Percentiles rank a stretch among this genome's conserved stretches.
Evolutionary conservation across 176 grass and related monocot species (phyloP).

Genomic region (Pontederia crassipes): DNA sequence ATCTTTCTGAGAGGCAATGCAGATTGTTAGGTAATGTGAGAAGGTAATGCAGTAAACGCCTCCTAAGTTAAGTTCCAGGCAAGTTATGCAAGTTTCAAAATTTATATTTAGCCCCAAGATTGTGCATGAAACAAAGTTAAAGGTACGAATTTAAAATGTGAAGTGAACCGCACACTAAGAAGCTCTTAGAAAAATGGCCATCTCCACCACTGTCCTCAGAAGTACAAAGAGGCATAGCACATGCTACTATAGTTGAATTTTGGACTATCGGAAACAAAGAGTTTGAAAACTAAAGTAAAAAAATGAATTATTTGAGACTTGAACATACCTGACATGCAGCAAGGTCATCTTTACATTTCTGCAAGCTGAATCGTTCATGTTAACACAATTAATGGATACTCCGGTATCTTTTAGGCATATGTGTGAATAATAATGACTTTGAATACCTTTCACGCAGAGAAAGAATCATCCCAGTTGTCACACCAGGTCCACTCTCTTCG

Average conservation of each 20-base stretch:
- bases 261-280: too few relatives aligned
- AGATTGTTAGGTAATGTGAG: too few relatives aligned
- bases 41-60: too few relatives aligned
- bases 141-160: too few relatives aligned
- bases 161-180: too few relatives aligned
- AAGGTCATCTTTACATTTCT: conserved; percentile 86
- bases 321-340: conserved; percentile 57
- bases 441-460: conserved; percentile 85
- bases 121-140: too few relatives aligned
- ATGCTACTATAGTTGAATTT: neutral
- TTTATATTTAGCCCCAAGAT: too few relatives aligned
- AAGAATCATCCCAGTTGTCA: conserved; percentile 94
- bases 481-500: conserved; percentile 88
- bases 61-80: too few relatives aligned
- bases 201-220: neutral
- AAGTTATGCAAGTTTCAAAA: too few relatives aligned
- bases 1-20: too few relatives aligned
- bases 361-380: conserved; percentile 40
- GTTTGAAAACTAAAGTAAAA: neutral
- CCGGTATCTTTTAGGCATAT: conserved; percentile 2
- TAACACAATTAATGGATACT: conserved; percentile 11
- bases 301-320: neutral
- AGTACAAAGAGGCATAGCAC: neutral
- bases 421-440: conserved; percentile 4
- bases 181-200: too few relatives aligned